These are phyloP conservation scores for Pittosporum tobira DNA, from an alignment of 129 eudicot species.

Conservation along the genomic window DNA sequence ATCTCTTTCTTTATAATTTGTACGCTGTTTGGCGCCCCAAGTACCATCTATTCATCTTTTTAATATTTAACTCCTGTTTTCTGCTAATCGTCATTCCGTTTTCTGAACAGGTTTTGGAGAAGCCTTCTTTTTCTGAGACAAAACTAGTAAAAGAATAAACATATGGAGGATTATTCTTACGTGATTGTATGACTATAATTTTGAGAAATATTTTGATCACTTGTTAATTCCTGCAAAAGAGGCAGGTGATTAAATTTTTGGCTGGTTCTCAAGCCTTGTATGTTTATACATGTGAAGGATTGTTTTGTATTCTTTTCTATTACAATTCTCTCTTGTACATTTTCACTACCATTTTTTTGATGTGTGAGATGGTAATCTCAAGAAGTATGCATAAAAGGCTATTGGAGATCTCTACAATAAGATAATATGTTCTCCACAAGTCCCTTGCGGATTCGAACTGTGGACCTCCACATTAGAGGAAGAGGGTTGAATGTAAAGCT, in stretches of 20 bases:
- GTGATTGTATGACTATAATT: slow-evolving; percentile 12
- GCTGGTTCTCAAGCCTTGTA: slow-evolving; percentile 12
- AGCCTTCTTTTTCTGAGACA: slow-evolving; percentile 23
- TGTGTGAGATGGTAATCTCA: too few species aligned
- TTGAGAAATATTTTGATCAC: slow-evolving; percentile 10
- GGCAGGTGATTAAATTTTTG: slow-evolving; percentile 11
- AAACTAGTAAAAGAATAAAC: slow-evolving; percentile 33
- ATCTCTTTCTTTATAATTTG: neutral
- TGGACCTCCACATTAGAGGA: too few species aligned
- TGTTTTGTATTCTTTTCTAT: neutral
- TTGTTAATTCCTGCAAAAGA: slow-evolving; percentile 7
- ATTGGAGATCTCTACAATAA: neutral
- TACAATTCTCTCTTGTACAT: neutral
- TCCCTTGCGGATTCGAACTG: too few species aligned
- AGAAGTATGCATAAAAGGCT: too few species aligned
- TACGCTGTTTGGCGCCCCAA: too few species aligned
- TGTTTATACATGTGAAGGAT: slow-evolving; percentile 1
- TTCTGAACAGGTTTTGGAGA: slow-evolving; percentile 20
- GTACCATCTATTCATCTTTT: too few species aligned
- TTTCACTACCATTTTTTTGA: neutral
- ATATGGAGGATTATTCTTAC: slow-evolving; percentile 18
- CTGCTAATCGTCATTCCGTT: neutral
- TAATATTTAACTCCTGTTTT: neutral
- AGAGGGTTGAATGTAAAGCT: too few species aligned
- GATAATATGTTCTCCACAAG: neutral